phyloP scores from a whole-genome alignment of 768 basidiomycete species.

The Auricularia sp. region DNA sequence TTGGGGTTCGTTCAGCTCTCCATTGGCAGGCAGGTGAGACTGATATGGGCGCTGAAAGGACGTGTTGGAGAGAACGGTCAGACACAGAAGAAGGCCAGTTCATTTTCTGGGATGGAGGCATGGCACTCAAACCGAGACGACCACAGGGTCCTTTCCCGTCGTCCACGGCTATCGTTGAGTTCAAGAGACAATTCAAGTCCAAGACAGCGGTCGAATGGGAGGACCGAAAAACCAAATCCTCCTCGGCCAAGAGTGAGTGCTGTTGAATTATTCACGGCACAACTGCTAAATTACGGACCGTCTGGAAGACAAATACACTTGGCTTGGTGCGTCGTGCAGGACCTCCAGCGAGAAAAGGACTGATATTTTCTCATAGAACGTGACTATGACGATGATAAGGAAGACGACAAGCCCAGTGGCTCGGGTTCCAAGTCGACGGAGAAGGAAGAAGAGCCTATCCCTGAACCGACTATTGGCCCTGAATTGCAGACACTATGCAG shows the following conservation, averaged over 20 bases:
- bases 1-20: constrained; percentile 32
- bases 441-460: constrained; percentile 29
- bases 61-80: constrained; percentile 50
- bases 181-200: constrained; percentile 51
- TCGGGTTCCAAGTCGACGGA: constrained; percentile 14
- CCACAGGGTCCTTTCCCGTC: constrained; percentile 40
- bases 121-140: background rate
- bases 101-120: background rate
- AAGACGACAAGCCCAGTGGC: constrained; percentile 12
- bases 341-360: background rate
- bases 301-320: constrained; percentile 46
- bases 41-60: background rate
- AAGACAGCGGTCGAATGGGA: constrained; percentile 45
- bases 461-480: constrained; percentile 33
- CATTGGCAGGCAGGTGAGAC: background rate
- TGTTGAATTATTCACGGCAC: no score
- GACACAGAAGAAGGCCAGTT: constrained; percentile 36
- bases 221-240: constrained; percentile 18
- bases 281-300: background rate
- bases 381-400: constrained; percentile 32
- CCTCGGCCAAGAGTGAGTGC: background rate
- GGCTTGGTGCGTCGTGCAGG: constrained; percentile 35
- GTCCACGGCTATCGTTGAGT: constrained; percentile 34
- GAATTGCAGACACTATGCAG: constrained; percentile 24
- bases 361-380: constrained; percentile 29